Base-by-base conservation (phyloP, 768 basidiomycete species). In the Pluteus cervinus region DNA sequence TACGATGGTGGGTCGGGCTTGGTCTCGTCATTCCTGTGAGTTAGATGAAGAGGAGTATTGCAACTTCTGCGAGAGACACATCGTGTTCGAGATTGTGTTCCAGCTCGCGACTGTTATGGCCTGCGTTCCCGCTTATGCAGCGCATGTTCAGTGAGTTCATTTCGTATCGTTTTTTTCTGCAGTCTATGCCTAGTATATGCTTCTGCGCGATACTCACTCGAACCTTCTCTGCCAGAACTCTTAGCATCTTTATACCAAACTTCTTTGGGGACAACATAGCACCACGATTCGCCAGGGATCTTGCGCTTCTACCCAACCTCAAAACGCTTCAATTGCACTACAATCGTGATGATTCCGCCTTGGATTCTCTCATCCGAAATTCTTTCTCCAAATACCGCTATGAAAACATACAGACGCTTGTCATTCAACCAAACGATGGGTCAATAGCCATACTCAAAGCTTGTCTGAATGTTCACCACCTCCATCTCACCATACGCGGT, bases 61-160 rank as follows among this genome's bases (percentile, higher is more conserved):
- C n/a, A n/a, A n/a, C n/a, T n/a, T n/a, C n/a, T n/a, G n/a, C n/a
- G n/a, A 30, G 4, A 48, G 40, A n/a, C 29, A 37, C 8, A 18
- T 50, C 6, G 43, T 46, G 1, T 44, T 33, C 2, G 40, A 50
- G 17, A 37, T 52, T 17, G 29, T 47, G 10, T 24, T 39, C 9
- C 45, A 58, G 29, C 41, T 52, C 1, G 54, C 56, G 36, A 50
- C 49, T 26, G 50, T 53, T 9, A 56, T 53, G 0, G 32, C 52
- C 5, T 47, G 50, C 8, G 44, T 50, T 24, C 51, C 52, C 7
- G 35, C 40, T 5, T 44, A 55, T 1, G 49, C 51, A 3, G 12
- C 35, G 21, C 36, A 50, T 30, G 56, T 57, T 14, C 45, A 31
- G 52, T 51, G 32, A 7, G 17, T n/a, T 20, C 24, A n/a, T n/a